These are phyloP conservation scores for Pleodorina starrii DNA, from an alignment of 139 green algal species.

Conservation along the genomic window DNA sequence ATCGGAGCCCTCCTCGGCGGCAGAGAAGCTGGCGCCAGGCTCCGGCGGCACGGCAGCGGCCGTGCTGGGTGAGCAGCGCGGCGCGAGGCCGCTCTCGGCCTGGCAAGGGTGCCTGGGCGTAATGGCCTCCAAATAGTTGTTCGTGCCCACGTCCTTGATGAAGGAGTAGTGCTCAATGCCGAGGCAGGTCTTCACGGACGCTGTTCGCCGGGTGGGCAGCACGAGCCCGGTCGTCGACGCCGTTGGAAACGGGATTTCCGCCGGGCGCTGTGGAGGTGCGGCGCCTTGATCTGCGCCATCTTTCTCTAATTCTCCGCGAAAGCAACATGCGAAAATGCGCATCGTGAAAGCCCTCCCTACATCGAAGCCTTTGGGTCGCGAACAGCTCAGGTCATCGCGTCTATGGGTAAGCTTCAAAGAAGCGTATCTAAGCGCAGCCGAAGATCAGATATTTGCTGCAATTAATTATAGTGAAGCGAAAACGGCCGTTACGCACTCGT, in stretches of 20 bases:
- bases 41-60: neutral
- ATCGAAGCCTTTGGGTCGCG: neutral
- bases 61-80: neutral
- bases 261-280: neutral
- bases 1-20: neutral
- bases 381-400: slow-evolving; percentile 2
- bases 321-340: slow-evolving; percentile 9
- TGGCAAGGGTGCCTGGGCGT: neutral
- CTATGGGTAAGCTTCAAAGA: neutral
- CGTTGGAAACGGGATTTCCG: neutral
- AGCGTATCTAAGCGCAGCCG: neutral
- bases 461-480: no score
- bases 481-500: no score
- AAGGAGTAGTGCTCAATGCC: slow-evolving; percentile 41
- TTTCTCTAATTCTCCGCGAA: neutral
- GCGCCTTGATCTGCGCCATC: neutral
- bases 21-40: neutral
- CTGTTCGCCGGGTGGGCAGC: slow-evolving; percentile 26
- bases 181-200: slow-evolving; percentile 27
- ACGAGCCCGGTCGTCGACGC: neutral
- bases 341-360: neutral
- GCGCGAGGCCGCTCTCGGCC: neutral
- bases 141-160: slow-evolving; percentile 24
- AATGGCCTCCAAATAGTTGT: slow-evolving; percentile 38
- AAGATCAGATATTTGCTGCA: neutral